Evolutionary conservation across 164 flowering plant species (phyloP).

Genomic region (Kingdonia uniflora): DNA sequence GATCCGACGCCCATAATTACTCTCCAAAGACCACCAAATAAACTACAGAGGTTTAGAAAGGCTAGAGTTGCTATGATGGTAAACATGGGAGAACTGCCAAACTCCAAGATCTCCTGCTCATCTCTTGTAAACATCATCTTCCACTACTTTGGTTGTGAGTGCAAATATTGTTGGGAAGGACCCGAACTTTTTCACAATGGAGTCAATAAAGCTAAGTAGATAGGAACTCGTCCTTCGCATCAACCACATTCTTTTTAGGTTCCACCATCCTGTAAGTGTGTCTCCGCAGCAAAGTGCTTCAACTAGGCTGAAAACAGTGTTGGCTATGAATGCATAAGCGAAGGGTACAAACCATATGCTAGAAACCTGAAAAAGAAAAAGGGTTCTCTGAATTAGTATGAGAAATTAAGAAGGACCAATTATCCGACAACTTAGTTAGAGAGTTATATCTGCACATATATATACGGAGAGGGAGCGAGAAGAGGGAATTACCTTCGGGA

Average conservation of each 20-base stretch:
- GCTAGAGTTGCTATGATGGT: constrained; percentile 44
- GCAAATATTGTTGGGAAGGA: background rate
- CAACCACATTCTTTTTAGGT: constrained; percentile 11
- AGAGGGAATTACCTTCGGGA: constrained; percentile 15
- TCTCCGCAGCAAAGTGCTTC: background rate
- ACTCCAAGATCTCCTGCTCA: constrained; percentile 18
- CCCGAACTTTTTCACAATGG: background rate
- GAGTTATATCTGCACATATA: too few relatives aligned
- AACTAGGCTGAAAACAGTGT: background rate
- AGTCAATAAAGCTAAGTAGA: background rate
- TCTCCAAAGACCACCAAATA: constrained; percentile 23
- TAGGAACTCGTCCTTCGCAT: background rate
- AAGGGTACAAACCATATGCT: too few relatives aligned
- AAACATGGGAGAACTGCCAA: constrained; percentile 59
- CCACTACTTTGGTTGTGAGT: background rate
- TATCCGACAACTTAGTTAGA: too few relatives aligned
- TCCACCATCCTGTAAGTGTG: constrained; percentile 12
- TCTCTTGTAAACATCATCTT: background rate
- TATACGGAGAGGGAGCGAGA: too few relatives aligned
- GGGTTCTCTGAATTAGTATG: too few relatives aligned
- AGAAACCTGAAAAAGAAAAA: constrained; percentile 29
- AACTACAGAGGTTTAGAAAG: constrained; percentile 40
- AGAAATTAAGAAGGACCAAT: too few relatives aligned
- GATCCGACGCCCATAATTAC: constrained; percentile 1
- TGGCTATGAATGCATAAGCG: constrained; percentile 39